Evolutionary conservation across 768 basidiomycete species (phyloP), one percentile per base, ranked within the genome.

Genomic region (Tylopilus sp.): DNA sequence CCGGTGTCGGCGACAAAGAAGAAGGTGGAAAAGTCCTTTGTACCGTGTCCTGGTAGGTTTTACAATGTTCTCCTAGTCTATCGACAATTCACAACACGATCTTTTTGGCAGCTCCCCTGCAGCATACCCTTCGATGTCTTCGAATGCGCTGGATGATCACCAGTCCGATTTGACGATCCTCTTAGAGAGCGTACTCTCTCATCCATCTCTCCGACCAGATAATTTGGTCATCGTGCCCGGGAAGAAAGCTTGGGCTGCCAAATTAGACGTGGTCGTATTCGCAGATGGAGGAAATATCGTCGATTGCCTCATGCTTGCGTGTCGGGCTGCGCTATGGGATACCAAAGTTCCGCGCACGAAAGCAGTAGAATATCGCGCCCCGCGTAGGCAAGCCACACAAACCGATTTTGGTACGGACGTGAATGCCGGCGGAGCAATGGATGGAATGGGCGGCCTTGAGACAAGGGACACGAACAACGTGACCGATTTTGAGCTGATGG

Each of bases 401-500:
- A 73, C 77, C 42, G 54, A 54, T 9, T 46, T 36, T 3, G 49
- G 21, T n/a, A 83, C 84, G 81, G 81, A 88, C 57, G 69, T 81
- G 4, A 82, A 87, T 52, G 65, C 11, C 28, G 49, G 48, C 12
- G 41, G 2, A 4, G 52, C 74, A 30, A 70, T 69, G 25, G 50
- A 40, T 33, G 53, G 46, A 4, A 42, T 39, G 35, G 83, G 83
- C 55, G 77, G 81, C 2, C 79, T 88, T 36, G 81, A 82, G 57
- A 86, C 82, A 15, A 73, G 81, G 35, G 57, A 53, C 30, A 67
- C 73, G 33, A 65, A 64, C 21, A 67, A 68, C 9, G 86, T 83
- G 11, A 80, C 81, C 9, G 92, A 95, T 66, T 94, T 94, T 58
- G 92, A 95, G 69, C 75, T 94, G 20, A 78, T 83, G 11, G 91